phyloP scores from a whole-genome alignment of 2,329 filamentous ascomycete species.

The Periconia sp. region DNA sequence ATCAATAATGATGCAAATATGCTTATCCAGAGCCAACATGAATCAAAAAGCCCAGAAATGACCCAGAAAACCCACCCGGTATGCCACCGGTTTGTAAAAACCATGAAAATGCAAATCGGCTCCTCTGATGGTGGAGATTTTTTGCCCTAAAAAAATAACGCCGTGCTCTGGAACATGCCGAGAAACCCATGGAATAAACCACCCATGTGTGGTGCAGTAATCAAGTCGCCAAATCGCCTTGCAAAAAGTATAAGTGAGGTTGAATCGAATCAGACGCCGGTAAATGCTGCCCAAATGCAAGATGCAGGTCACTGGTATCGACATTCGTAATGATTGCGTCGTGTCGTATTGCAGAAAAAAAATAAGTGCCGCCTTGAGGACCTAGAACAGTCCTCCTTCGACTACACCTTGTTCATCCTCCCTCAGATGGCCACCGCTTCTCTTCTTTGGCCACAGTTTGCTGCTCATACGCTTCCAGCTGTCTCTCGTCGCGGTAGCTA shows the following conservation, averaged over 20 bases:
- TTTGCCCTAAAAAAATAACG: slow-evolving; percentile 13
- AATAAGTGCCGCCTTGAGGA: not conserved
- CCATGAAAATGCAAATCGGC: slow-evolving; percentile 4
- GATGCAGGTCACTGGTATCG: slow-evolving; percentile 35
- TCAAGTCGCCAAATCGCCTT: slow-evolving; percentile 36
- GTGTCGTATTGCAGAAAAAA: slow-evolving; percentile 17
- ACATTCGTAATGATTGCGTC: slow-evolving; percentile 35
- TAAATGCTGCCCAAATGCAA: slow-evolving; percentile 40
- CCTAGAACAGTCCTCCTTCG: slow-evolving; percentile 38
- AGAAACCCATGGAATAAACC: slow-evolving; percentile 17
- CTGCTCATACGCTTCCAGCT: slow-evolving; percentile 46
- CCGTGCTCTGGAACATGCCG: slow-evolving; percentile 17
- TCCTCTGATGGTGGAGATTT: slow-evolving; percentile 3
- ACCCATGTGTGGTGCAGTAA: slow-evolving; percentile 24
- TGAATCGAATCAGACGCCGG: slow-evolving; percentile 27
- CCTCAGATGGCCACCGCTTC: slow-evolving; percentile 38
- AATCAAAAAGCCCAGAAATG: not conserved
- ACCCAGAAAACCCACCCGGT: not conserved
- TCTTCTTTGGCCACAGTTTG: slow-evolving; percentile 45
- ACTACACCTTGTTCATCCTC: slow-evolving; percentile 40
- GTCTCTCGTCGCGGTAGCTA: slow-evolving; percentile 39
- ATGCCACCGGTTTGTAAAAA: slow-evolving; percentile 3
- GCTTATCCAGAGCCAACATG: not conserved
- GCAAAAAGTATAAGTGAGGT: slow-evolving; percentile 23
- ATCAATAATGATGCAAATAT: not conserved